A percentile compares a stretch with the other conserved stretches of the same genome.
Conservation (phyloP, 129 eudicot species). For the Solidago caesia region DNA sequence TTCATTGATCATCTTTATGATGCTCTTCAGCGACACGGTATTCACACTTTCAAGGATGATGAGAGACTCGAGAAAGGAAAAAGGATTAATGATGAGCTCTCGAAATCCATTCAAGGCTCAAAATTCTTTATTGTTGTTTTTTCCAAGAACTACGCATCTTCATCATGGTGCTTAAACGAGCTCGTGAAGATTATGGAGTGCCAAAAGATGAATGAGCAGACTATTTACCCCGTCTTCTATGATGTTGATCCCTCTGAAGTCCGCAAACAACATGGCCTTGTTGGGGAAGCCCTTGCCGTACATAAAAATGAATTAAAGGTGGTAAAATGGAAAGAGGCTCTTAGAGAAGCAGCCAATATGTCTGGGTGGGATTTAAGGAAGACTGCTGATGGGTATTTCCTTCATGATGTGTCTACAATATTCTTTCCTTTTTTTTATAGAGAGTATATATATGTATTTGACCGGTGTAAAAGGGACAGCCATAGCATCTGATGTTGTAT, state of each 20-base stretch:
- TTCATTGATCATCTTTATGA: constrained; percentile 9
- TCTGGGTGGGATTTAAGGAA: constrained; percentile 11
- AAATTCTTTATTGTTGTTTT: not conserved
- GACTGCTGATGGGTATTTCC: constrained; percentile 12
- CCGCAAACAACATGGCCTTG: not conserved
- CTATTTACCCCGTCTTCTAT: constrained; percentile 11
- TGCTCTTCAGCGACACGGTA: not conserved
- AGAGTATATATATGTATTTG: too few relatives aligned
- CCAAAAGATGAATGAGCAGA: not conserved
- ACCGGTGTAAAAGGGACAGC: too few relatives aligned
- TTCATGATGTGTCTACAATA: not conserved
- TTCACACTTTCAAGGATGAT: constrained; percentile 13
- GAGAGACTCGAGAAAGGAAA: constrained; percentile 11
- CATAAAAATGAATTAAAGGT: constrained; percentile 2
- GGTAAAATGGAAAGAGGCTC: not conserved
- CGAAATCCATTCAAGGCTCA: not conserved
- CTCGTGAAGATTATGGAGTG: constrained; percentile 3
- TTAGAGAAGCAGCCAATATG: not conserved
- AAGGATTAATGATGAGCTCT: not conserved
- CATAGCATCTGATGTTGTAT: too few relatives aligned
- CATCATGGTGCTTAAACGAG: not conserved
- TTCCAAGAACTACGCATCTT: not conserved
- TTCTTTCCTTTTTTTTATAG: not conserved
- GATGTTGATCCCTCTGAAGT: constrained; percentile 14
- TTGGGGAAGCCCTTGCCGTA: not conserved